These are phyloP conservation scores for Peronospora belbahrii DNA, from an alignment of 352 stramenopile genomes.

Conservation along the genomic window DNA sequence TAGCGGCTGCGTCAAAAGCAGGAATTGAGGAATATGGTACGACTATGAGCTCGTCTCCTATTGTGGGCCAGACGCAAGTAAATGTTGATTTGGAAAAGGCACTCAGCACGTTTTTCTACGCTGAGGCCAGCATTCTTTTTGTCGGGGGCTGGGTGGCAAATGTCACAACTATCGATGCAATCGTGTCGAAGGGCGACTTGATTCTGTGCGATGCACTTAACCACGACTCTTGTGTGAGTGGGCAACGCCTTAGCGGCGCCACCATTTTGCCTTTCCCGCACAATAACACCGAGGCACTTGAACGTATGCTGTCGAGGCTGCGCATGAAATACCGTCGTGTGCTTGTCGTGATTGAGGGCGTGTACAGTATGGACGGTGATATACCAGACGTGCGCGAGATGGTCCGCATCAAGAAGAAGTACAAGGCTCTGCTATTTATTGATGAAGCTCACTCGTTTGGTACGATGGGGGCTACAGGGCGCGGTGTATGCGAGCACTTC, in stretches of 20 bases:
- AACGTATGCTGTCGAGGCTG: conserved; percentile 64
- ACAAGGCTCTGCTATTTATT: conserved; percentile 55
- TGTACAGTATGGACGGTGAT: conserved; percentile 68
- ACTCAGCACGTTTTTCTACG: conserved; percentile 54
- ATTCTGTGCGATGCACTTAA: conserved; percentile 77
- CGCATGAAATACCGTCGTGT: conserved; percentile 70
- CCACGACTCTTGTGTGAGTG: conserved; percentile 73
- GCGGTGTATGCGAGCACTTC: conserved; percentile 51
- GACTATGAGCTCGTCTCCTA: conserved; percentile 76
- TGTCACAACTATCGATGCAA: conserved; percentile 65
- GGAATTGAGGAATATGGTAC: conserved; percentile 67
- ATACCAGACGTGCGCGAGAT: conserved; percentile 49
- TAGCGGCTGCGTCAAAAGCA: conserved; percentile 44
- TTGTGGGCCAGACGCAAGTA: conserved; percentile 65
- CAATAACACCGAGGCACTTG: conserved; percentile 62
- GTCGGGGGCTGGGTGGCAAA: conserved; percentile 74
- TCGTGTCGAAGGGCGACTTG: conserved; percentile 66
- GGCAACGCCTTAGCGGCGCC: conserved; percentile 65
- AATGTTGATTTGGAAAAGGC: conserved; percentile 63
- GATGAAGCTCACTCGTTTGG: conserved; percentile 65
- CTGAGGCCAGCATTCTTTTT: conserved; percentile 52
- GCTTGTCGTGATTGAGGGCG: conserved; percentile 56
- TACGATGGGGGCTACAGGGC: conserved; percentile 46
- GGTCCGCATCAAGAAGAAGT: conserved; percentile 56
- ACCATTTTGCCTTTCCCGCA: conserved; percentile 73